Evolutionary conservation across 1,284 basidiomycete genomes (phyloP), one percentile per base, ranked within the genome.

Genomic region (Ceratobasidium papillatum): DNA sequence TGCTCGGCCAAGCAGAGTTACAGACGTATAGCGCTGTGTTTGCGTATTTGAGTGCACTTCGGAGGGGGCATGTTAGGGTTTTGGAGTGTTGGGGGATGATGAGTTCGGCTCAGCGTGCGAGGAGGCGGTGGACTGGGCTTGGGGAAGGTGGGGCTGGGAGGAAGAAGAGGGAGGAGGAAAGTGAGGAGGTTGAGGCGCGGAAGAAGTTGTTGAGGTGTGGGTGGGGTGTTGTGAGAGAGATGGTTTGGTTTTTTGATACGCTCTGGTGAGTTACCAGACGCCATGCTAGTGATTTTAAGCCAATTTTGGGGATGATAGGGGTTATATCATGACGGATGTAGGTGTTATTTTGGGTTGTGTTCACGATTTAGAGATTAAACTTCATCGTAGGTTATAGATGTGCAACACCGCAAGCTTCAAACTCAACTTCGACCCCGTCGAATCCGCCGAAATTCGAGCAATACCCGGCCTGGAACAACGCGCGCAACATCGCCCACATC

Each of bases 191-290:
- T 49, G 59, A 62, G 47, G 85, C 85, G 14, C 86, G 92, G 38
- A 87, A 86, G 76, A 84, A 84, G 72, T 85, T 95, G 22, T 83
- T 94, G 63, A 85, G 94, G 74, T 90, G 89, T 77, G 91, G 91
- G 0, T 97, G 95, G 94, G 93, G 93, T 0, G 87, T 92, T 19
- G 90, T 95, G 19, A 83, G 94, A 76, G 89, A 92, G 78, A 95
- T 96, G 94, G 88, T 90, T 59, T 96, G 95, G 94, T 96, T 96
- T 80, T 83, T 97, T 74, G 95, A 96, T 79, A 91, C 89, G 41
- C 80, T 96, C 8, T 83, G 93, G 66, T 71, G 41, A 71, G 66
- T 58, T 9, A n/a, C 1, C 38, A 14, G 4, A 17, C 25, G n/a
- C 36, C 38, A 4, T 43, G 34, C 19, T 19, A 22, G 4, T 27